phyloP scores from a whole-genome alignment of 345 rosid genomes.

The Geranium brycei region DNA sequence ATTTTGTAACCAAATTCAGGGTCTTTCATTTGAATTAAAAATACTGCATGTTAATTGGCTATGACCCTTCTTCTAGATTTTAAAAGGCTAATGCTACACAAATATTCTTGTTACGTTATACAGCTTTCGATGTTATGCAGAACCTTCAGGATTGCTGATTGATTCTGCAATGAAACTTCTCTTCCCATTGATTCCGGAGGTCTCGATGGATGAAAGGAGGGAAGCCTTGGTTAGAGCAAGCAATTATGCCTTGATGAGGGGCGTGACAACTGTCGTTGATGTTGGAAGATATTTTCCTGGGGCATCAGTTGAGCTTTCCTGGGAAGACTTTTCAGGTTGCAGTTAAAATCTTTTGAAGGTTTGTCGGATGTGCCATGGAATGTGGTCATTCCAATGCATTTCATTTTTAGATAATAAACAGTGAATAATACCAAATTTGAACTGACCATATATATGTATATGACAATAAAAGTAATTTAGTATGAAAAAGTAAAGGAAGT shows the following conservation, averaged over 20 bases:
- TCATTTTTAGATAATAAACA: neutral
- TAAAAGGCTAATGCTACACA: neutral
- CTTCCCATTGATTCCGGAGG: conserved; percentile 41
- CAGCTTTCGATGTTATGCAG: conserved; percentile 23
- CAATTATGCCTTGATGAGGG: conserved; percentile 59
- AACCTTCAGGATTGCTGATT: conserved; percentile 64
- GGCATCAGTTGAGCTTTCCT: conserved; percentile 39
- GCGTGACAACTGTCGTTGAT: conserved; percentile 80
- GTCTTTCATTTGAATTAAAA: too few species aligned
- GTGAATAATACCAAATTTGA: neutral
- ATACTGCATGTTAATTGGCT: neutral
- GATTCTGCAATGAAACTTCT: conserved; percentile 84
- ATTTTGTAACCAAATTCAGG: too few species aligned
- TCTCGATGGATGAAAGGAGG: conserved; percentile 62
- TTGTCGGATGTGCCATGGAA: neutral
- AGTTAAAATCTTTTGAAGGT: neutral
- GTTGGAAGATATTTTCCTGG: conserved; percentile 82
- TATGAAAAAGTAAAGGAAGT: too few species aligned
- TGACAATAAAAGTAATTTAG: neutral
- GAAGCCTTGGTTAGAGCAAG: conserved; percentile 70
- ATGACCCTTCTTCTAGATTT: neutral
- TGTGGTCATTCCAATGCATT: neutral
- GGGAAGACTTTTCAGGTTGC: conserved; percentile 85
- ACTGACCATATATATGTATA: neutral
- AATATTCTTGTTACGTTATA: neutral